Base-by-base conservation (phyloP, 2,329 filamentous ascomycete species). In the Helicocarpus griseus region DNA sequence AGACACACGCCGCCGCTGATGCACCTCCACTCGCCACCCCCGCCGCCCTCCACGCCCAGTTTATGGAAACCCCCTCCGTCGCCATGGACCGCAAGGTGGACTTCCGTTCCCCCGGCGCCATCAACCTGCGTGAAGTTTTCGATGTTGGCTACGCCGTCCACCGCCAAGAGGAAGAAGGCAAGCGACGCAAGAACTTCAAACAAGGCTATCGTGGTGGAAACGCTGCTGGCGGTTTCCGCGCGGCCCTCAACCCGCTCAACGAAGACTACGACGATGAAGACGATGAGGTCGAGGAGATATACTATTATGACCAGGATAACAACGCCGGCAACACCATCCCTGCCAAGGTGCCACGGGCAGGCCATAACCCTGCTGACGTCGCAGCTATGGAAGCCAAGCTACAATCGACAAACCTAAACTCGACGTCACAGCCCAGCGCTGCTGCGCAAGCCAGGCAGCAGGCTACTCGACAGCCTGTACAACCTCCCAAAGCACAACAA, bases 81-180 rank as follows among this genome's bases (percentile, higher is more conserved):
- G 64, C 68, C 35, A 33, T 35, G 28, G 85, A 86, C 26, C 83
- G 81, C 56, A 83, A 87, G 17, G 83, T 85, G 71, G 93, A 98
- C 68, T 98, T 97, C 82, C 82, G 93, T 53, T 97, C 90, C 0
- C 93, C 93, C 0, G 93, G 90, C 48, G 90, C 89, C 2, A 85
- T 98, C 69, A 97, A 97, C 65, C 75, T 98, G 11, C 88, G 93
- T 54, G 93, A 98, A 69, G 90, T 97, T 2, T 98, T 98, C 59
- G 93, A 98, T 63, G 91, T 98, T 46, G 86, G 89, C n/a, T 98
- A 98, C 63, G 91, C 93, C 7, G 93, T 98, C 7, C 93, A 97
- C 66, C 79, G 93, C 44, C 89, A 97, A 69, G 93, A 97, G 69
- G 93, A 98, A 66, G 93, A 97, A 69, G 85, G 82, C 61, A 97